A percentile compares a stretch with the other conserved stretches of the same genome.
phyloP scores from a whole-genome alignment of 2,329 filamentous ascomycete species.

The Penicillium digitatum region DNA sequence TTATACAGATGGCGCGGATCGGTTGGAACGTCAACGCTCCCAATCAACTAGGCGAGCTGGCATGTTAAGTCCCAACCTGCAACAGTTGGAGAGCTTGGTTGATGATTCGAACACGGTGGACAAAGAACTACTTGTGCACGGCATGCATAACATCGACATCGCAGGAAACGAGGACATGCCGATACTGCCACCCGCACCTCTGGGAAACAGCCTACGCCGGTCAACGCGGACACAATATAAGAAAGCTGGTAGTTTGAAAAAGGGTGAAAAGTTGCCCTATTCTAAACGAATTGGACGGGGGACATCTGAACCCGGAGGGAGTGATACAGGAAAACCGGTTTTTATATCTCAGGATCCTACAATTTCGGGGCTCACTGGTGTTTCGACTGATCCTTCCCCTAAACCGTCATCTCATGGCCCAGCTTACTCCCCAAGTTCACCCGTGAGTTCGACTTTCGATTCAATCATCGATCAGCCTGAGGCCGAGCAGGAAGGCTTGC shows the following conservation, averaged over 20 bases:
- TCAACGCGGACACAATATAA: conserved; percentile 91
- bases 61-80: conserved; percentile 60
- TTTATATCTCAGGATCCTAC: conserved; percentile 34
- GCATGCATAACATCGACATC: conserved; percentile 43
- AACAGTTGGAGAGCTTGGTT: conserved; percentile 73
- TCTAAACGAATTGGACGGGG: conserved; percentile 66
- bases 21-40: conserved; percentile 70
- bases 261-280: conserved; percentile 69
- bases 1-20: conserved; percentile 80
- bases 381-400: conserved; percentile 37
- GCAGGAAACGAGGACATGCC: conserved; percentile 67
- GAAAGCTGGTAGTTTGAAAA: conserved; percentile 72
- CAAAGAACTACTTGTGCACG: conserved; percentile 55
- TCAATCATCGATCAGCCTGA: conserved; percentile 30
- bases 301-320: conserved; percentile 56
- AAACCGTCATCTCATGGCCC: conserved; percentile 23
- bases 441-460: conserved; percentile 27
- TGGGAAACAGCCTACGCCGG: conserved; percentile 74
- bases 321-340: conserved; percentile 40
- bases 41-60: conserved; percentile 47
- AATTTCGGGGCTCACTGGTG: conserved; percentile 33
- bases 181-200: conserved; percentile 71
- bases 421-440: conserved; percentile 19
- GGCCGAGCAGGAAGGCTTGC: conserved; percentile 14
- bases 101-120: conserved; percentile 68